Evolutionary conservation across 2,329 filamentous ascomycete genomes (phyloP).

Genomic region (Cladosporium sp.): DNA sequence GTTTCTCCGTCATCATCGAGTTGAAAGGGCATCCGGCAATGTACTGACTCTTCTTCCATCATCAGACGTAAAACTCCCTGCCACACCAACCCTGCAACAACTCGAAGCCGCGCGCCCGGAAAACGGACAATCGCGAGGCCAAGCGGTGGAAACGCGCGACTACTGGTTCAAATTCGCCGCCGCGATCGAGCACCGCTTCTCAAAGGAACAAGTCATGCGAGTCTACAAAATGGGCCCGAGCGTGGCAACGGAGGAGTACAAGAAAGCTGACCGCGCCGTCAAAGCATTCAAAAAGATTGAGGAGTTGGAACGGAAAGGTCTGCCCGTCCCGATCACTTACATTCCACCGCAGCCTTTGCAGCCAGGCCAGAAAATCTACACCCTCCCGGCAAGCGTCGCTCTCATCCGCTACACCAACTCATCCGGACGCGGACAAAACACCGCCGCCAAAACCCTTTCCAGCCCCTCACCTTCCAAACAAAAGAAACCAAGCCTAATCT

Average conservation of each 20-base stretch:
- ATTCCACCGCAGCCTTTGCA: neutral
- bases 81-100: neutral
- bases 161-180: conserved; percentile 5
- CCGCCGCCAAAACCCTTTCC: neutral
- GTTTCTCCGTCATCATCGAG: neutral
- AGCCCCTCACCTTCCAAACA: neutral
- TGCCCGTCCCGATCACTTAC: neutral
- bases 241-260: neutral
- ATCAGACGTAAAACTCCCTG: neutral
- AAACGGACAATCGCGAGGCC: neutral
- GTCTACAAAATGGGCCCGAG: neutral
- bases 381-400: neutral
- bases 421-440: neutral
- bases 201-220: no score
- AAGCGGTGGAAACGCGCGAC: neutral
- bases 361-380: conserved; percentile 2
- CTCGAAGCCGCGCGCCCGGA: conserved; percentile 4
- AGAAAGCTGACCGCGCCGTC: neutral
- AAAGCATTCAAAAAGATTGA: neutral
- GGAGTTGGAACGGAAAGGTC: neutral
- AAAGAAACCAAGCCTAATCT: neutral
- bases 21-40: no score
- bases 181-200: neutral
- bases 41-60: no score
- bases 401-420: no score